These are phyloP conservation scores for Ogataea pini DNA, from an alignment of 805 yeast species.

Conservation along the genomic window DNA sequence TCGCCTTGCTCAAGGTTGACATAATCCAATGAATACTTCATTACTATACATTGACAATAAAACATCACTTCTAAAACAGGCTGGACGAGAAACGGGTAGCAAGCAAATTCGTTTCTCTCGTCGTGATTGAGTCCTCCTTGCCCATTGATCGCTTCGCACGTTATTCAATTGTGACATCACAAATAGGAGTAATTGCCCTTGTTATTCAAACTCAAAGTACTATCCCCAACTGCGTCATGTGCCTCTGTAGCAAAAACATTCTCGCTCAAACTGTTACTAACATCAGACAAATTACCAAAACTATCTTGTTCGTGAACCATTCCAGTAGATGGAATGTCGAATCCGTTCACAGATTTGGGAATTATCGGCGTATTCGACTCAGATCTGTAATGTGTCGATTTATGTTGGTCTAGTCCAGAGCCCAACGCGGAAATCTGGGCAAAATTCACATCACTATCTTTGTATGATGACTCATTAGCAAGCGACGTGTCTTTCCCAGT, in stretches of 20 bases:
- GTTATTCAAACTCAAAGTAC: background rate
- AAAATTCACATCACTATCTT: constrained; percentile 1
- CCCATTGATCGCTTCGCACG: no score
- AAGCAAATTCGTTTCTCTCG: no score
- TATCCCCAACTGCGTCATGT: constrained; percentile 11
- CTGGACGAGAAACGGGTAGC: no score
- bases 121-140: no score
- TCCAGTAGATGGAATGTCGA: constrained; percentile 9
- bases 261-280: constrained; percentile 12
- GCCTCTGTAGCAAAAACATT: constrained; percentile 15
- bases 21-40: background rate
- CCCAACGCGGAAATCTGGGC: background rate
- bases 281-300: constrained; percentile 9
- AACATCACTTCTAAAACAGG: background rate
- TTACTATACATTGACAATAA: background rate
- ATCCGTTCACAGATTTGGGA: constrained; percentile 6
- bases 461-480: constrained; percentile 5
- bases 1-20: background rate
- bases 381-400: constrained; percentile 17
- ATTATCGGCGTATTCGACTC: constrained; percentile 26
- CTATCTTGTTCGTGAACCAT: constrained; percentile 15
- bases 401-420: constrained; percentile 3
- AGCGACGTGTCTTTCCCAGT: constrained; percentile 7
- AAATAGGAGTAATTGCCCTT: constrained; percentile 2
- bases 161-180: no score